Percentiles rank a stretch among this genome's conserved stretches.
Conservation (phyloP, 495 filamentous ascomycete species). For the Aspergillus affinis region DNA sequence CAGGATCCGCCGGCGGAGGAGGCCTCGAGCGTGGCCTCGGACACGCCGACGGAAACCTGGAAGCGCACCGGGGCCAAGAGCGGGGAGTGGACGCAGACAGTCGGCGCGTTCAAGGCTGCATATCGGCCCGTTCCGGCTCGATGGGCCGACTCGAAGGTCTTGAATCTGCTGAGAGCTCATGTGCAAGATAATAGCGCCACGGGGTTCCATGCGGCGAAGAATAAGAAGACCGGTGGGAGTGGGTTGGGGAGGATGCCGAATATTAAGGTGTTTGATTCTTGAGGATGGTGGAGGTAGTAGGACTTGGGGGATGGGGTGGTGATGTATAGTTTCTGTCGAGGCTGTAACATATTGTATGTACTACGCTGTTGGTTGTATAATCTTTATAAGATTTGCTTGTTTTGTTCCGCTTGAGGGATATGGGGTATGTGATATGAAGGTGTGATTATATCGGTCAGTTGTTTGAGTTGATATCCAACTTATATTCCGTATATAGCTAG, state of each 20-base stretch:
- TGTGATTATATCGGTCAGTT: not conserved
- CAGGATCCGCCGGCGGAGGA: constrained; percentile 65
- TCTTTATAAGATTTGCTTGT: not conserved
- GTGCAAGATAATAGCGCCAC: constrained; percentile 61
- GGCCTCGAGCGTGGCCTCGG: constrained; percentile 36
- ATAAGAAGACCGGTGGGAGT: constrained; percentile 45
- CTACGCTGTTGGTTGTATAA: not conserved
- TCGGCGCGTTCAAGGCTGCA: constrained; percentile 90
- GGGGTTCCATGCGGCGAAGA: constrained; percentile 50
- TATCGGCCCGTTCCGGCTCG: constrained; percentile 84
- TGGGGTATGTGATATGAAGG: constrained; percentile 1
- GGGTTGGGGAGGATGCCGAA: constrained; percentile 54
- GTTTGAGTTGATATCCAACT: too few species aligned
- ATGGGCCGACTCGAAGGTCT: constrained; percentile 79
- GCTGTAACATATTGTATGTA: constrained; percentile 2
- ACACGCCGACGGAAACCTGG: constrained; percentile 54
- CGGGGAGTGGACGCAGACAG: constrained; percentile 96
- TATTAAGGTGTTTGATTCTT: constrained; percentile 49
- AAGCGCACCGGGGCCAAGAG: constrained; percentile 50
- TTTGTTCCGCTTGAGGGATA: not conserved
- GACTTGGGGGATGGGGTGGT: not conserved
- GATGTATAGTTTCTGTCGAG: not conserved
- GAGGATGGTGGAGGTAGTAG: not conserved
- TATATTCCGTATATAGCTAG: too few species aligned
- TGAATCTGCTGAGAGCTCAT: constrained; percentile 75